Conservation (phyloP, 2,329 filamentous ascomycete genomes). For the Alternaria conjuncta region DNA sequence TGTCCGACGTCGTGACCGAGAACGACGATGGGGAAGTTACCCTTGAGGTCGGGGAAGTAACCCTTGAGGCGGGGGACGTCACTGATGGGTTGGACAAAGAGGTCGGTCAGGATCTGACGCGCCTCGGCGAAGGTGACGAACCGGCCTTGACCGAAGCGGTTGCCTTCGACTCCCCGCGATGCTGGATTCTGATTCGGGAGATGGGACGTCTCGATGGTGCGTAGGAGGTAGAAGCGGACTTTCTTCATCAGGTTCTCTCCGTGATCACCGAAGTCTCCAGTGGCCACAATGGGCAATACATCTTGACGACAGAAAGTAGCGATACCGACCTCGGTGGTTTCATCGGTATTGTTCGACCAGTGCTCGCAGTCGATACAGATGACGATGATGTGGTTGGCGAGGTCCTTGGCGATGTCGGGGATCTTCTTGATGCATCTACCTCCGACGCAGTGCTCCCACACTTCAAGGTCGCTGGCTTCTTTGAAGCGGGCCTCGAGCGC, state of each 20-base stretch:
- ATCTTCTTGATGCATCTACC: neutral
- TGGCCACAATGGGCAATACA: neutral
- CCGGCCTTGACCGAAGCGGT: constrained; percentile 29
- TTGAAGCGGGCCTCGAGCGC: constrained; percentile 3
- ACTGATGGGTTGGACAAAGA: constrained; percentile 21
- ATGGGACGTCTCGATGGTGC: constrained; percentile 28
- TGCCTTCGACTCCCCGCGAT: constrained; percentile 20
- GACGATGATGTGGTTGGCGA: constrained; percentile 19
- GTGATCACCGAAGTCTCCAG: constrained; percentile 12
- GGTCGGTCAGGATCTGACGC: constrained; percentile 12
- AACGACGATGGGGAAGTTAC: constrained; percentile 26
- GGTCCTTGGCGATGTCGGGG: constrained; percentile 2
- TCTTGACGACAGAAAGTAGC: constrained; percentile 14
- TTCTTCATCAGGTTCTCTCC: constrained; percentile 26
- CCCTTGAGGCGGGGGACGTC: constrained; percentile 4
- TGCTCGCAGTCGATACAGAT: constrained; percentile 35
- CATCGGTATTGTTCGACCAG: constrained; percentile 24
- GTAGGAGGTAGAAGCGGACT: constrained; percentile 29
- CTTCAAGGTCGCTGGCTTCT: constrained; percentile 6
- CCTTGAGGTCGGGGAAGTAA: constrained; percentile 10
- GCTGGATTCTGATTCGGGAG: constrained; percentile 6
- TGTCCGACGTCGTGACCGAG: constrained; percentile 31
- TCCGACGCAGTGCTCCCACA: constrained; percentile 11
- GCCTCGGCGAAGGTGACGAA: constrained; percentile 24
- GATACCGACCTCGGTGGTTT: constrained; percentile 33